A percentile compares a stretch with the other conserved stretches of the same genome.
These are phyloP conservation scores for Coemansia sp. DNA, from an alignment of 192 early-diverging fungal genomes.

Conservation along the genomic window DNA sequence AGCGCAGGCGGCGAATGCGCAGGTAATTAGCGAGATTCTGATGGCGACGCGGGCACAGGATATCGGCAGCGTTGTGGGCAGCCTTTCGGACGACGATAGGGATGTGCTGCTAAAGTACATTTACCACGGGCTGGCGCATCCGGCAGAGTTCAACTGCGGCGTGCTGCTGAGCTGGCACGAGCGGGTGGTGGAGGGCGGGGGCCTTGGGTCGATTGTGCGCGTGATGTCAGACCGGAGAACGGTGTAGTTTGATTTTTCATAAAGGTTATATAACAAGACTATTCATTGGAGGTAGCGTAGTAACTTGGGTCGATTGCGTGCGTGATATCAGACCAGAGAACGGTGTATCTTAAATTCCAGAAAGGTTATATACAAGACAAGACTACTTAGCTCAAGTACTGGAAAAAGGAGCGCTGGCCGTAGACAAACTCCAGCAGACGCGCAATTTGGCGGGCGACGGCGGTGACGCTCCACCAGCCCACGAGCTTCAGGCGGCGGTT, in stretches of 20 bases:
- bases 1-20: conserved; percentile 73
- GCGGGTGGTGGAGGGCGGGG: conserved; percentile 88
- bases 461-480: conserved; percentile 84
- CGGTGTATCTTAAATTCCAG: conserved; percentile 54
- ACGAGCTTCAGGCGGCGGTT: conserved; percentile 80
- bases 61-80: conserved; percentile 60
- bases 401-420: conserved; percentile 70
- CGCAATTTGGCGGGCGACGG: conserved; percentile 68
- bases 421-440: conserved; percentile 70
- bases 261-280: too few relatives aligned
- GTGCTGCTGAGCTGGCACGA: conserved; percentile 92
- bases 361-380: too few relatives aligned
- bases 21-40: conserved; percentile 80
- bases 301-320: conserved; percentile 87
- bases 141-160: conserved; percentile 79
- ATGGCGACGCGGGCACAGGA: conserved; percentile 70
- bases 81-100: conserved; percentile 59
- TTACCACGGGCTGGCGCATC: conserved; percentile 84
- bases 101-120: conserved; percentile 91
- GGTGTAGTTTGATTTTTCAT: conserved; percentile 50
- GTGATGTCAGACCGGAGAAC: conserved; percentile 87
- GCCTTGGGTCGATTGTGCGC: conserved; percentile 86
- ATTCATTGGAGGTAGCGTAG: too few relatives aligned
- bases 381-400: too few relatives aligned
- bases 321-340: conserved; percentile 84